Evolutionary conservation across 352 stramenopile species (phyloP), one percentile per base, ranked within the genome.

Genomic region (Plasmopara viticola): DNA sequence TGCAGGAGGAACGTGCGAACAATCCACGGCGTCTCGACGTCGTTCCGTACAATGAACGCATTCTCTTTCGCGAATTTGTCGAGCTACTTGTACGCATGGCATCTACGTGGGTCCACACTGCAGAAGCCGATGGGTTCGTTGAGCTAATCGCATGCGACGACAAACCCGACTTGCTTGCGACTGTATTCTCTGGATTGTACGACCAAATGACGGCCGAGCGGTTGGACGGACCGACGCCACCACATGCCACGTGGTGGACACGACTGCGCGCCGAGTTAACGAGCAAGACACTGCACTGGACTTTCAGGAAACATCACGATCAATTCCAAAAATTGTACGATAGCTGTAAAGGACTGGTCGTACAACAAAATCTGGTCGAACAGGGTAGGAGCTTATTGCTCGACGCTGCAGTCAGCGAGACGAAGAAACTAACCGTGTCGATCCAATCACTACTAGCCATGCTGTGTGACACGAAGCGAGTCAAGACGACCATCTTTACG

Each of bases 61-160:
- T 87, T 6, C 56, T 85, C 0, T 85, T 64, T 33, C 70, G 76
- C 9, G 76, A 87, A 56, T 87, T 87, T 46, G 72, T 80, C 6
- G 76, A 87, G 51, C 48, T 87, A 20, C 68, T 87, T n/a, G 68
- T 87, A 20, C 71, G 76, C 8, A 56, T 85, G 9, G 69, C 69
- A n/a, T 38, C 65, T 17, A 58, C 59, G 18, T 66, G 68, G 43
- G 47, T 71, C 10, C 61, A 45, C 31, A 51, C 34, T 25, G 53
- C 55, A n/a, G 46, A 50, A 17, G 18, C 39, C 3, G 44, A 58
- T 29, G 56, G 63, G 2, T 30, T 42, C 6, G 42, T 62, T 13
- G 35, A 59, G 6, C 42, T 67, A 1, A 40, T 45, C 9, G 54
- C 18, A 3, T 28, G 37, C 6, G 39, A 15, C 5, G 50, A 68